phyloP scores from a whole-genome alignment of 1,284 basidiomycete genomes.

The Blastosporella zonata region DNA sequence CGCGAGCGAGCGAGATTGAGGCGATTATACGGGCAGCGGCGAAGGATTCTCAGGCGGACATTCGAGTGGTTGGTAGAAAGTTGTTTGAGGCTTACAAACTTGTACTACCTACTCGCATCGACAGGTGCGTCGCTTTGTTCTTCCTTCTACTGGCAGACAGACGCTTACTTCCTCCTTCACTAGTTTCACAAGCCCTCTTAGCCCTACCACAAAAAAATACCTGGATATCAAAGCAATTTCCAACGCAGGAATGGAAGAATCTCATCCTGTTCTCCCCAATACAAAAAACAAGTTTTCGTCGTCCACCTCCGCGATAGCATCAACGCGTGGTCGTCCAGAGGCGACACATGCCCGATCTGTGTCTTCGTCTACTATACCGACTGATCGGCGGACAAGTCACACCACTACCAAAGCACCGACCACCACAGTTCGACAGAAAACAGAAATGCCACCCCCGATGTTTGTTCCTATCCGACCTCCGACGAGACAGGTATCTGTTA shows the following conservation, averaged over 20 bases:
- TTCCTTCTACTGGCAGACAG: constrained; percentile 5
- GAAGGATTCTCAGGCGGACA: constrained; percentile 74
- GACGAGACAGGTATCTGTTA: constrained; percentile 9
- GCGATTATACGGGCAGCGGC: constrained; percentile 64
- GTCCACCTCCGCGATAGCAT: constrained; percentile 23
- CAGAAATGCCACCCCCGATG: constrained; percentile 24
- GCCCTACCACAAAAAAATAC: constrained; percentile 76
- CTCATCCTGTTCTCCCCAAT: not conserved
- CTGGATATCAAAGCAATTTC: constrained; percentile 51
- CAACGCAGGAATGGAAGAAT: constrained; percentile 5
- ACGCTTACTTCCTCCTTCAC: constrained; percentile 14
- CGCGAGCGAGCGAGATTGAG: constrained; percentile 65
- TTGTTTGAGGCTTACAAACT: constrained; percentile 76
- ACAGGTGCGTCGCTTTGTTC: constrained; percentile 46
- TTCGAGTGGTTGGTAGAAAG: constrained; percentile 65
- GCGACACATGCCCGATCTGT: constrained; percentile 21
- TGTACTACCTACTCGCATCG: constrained; percentile 63
- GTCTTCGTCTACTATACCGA: constrained; percentile 20
- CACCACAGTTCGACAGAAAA: constrained; percentile 17
- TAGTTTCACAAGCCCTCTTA: constrained; percentile 73
- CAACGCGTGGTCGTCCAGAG: constrained; percentile 14
- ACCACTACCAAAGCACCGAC: constrained; percentile 13
- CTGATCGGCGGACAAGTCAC: not conserved
- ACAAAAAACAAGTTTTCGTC: constrained; percentile 14
- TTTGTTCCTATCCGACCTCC: constrained; percentile 27